A percentile compares a stretch with the other conserved stretches of the same genome.
Evolutionary conservation across 257 asterid species (phyloP).

Genomic region (Fraxinus americana): DNA sequence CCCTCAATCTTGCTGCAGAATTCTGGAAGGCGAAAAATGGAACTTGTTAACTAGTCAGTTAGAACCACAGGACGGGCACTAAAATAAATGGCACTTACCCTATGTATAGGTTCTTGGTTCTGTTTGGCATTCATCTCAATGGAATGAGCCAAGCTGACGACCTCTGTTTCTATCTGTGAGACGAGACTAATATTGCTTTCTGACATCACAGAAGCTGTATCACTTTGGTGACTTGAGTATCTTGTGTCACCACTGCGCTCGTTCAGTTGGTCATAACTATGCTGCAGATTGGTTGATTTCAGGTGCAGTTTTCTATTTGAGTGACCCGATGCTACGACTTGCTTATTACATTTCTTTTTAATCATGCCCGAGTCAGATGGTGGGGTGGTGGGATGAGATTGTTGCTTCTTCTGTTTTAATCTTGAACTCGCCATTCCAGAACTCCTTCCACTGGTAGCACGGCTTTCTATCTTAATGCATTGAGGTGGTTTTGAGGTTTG

Average conservation of each 20-base stretch:
- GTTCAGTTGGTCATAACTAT: constrained; percentile 47
- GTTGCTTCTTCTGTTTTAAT: constrained; percentile 30
- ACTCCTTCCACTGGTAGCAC: constrained; percentile 30
- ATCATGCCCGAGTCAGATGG: constrained; percentile 40
- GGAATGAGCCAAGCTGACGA: constrained; percentile 45
- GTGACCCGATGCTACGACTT: constrained; percentile 35
- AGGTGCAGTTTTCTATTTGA: constrained; percentile 41
- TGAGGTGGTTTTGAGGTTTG: constrained; percentile 30
- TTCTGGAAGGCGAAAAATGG: constrained; percentile 45
- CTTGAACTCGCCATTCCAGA: constrained; percentile 40
- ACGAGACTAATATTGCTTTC: constrained; percentile 68
- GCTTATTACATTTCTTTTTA: constrained; percentile 41
- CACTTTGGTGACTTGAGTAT: constrained; percentile 60
- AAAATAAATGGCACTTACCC: constrained; percentile 29
- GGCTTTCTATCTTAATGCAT: constrained; percentile 25
- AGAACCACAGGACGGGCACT: constrained; percentile 10
- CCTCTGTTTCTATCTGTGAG: constrained; percentile 67
- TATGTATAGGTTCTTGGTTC: constrained; percentile 41
- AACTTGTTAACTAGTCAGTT: constrained; percentile 33
- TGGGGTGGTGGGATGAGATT: constrained; percentile 38
- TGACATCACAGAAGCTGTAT: constrained; percentile 68
- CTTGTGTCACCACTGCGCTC: constrained; percentile 51
- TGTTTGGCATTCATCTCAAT: constrained; percentile 35
- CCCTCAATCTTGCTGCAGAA: constrained; percentile 40
- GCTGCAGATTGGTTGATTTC: constrained; percentile 42